Base-by-base conservation (phyloP, 2,329 filamentous ascomycete genomes). In the Neonectria ditissima region DNA sequence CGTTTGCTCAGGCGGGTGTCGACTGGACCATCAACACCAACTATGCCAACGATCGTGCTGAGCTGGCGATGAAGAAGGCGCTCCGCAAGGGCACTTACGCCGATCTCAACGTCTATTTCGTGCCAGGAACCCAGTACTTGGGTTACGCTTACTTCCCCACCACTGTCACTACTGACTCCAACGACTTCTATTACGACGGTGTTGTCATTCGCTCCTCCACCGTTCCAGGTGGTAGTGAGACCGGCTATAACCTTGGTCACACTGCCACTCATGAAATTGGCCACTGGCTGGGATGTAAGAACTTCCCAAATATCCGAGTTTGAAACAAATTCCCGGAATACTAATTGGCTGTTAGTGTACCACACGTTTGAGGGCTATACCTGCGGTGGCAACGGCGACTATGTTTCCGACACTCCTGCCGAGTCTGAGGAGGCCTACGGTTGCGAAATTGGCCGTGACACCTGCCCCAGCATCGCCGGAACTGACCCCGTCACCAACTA, bases 111-210 rank as follows among this genome's bases (percentile, higher is more conserved):
- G 69, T 82, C 41, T 79, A 81, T 61, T 77, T 78, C 47, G 26
- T 68, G 37, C 65, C 67, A 0, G 68, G 69, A 4, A 39, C 26
- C 16, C 37, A 41, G 0, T 69, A 68, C 51, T 69, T 70, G 1
- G 83, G 83, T n/a, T 83, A 81, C 73, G 83, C 81, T 76, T 80
- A 80, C 73, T 83, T 82, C 74, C 82, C 83, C 8, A 72, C 65
- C 24, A 62, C 74, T 37, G 60, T 68, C 1, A 66, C 59, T 2
- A 39, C 68, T 1, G 65, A 62, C 1, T 69, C 65, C 3, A 8
- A 20, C 3, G 52, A 39, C 0, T 80, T 81, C 67, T 75, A 77
- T 66, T 64, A 64, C 0, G 80, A 82, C 45, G 80, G 80, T 22
- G 84, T 82, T 70, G 74, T 76, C 37, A 75, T 83, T 37, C 74